Evolutionary conservation across 768 basidiomycete genomes (phyloP), one percentile per base, ranked within the genome.

Genomic region (Kwoniella pini): DNA sequence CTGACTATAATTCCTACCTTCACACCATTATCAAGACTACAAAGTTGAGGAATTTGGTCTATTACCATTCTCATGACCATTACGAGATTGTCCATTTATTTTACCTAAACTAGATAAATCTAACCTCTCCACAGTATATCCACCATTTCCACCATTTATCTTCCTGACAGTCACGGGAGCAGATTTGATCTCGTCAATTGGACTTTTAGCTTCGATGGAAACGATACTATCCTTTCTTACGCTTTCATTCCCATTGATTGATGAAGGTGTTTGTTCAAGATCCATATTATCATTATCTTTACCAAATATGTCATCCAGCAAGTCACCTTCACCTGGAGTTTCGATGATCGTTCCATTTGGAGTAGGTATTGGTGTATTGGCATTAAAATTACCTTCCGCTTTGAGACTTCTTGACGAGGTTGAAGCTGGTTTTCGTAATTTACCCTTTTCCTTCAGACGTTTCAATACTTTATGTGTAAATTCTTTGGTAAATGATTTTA

Each of bases 401-500:
- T 30, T 46, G 13, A 42, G 24, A 28, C 4, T 46, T 4, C 40
- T 15, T 10, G 60, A 57, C 2, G 57, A 31, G 17, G 24, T 42
- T 12, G 55, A 28, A 39, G 56, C 49, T 21, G 53, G 44, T 48
- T 27, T 36, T 21, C 48, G 48, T n/a, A 75, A 59, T 51, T 71
- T 74, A 30, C 73, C 73, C 49, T 72, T 70, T 13, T 69, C 72
- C 43, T 74, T 74, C 17, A 78, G 57, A 42, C 67, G 65, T 52
- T 76, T 75, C 53, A 80, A 57, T 10, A 94, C 80, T 79, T 95
- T 96, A 57, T 83, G 80, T 57, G 93, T 86, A 76, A 90, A 98
- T 42, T 96, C 91, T 78, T 95, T 92, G 31, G 88, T 82, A 74
- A 93, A 98, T 72, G 89, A 88, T 79, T 91, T 95, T 78, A 98